A percentile compares a stretch with the other conserved stretches of the same genome.
These are phyloP conservation scores for Tricholoma furcatifolium DNA, from an alignment of 768 basidiomycete species.

Conservation along the genomic window DNA sequence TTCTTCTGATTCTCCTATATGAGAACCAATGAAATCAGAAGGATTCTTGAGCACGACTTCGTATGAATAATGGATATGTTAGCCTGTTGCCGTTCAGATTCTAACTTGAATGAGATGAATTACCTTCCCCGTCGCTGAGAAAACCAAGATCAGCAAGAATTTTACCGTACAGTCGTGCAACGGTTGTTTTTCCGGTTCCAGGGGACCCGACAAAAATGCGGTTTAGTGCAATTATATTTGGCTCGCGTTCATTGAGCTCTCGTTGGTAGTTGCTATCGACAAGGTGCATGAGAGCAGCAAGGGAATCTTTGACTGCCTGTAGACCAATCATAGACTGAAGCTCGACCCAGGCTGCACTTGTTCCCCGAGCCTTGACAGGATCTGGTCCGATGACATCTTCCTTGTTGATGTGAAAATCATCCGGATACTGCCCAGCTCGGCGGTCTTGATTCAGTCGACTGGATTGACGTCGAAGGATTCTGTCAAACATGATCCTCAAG, in stretches of 20 bases:
- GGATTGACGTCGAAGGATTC: slow-evolving; percentile 53
- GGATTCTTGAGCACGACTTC: slow-evolving; percentile 68
- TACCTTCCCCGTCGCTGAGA: slow-evolving; percentile 75
- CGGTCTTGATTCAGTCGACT: slow-evolving; percentile 43
- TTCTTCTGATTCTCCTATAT: slow-evolving; percentile 58
- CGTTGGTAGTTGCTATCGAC: slow-evolving; percentile 57
- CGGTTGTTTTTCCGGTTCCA: slow-evolving; percentile 72
- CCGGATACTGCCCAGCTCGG: slow-evolving; percentile 32
- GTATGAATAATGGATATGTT: background rate
- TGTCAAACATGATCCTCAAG: slow-evolving; percentile 47
- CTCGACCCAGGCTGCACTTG: slow-evolving; percentile 49
- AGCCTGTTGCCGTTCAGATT: background rate
- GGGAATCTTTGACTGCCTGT: slow-evolving; percentile 51
- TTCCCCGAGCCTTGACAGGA: slow-evolving; percentile 45
- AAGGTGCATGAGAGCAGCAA: slow-evolving; percentile 46
- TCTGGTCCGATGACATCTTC: slow-evolving; percentile 69
- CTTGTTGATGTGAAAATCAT: slow-evolving; percentile 50
- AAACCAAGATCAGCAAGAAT: slow-evolving; percentile 59
- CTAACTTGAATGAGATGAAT: slow-evolving; percentile 2
- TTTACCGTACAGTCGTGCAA: slow-evolving; percentile 64
- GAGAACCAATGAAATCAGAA: slow-evolving; percentile 62
- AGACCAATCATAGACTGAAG: slow-evolving; percentile 56
- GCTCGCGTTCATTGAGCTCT: slow-evolving; percentile 55
- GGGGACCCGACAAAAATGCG: slow-evolving; percentile 67
- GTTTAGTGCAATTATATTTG: slow-evolving; percentile 55